A percentile compares a stretch with the other conserved stretches of the same genome.
phyloP scores from a whole-genome alignment of 1,139 yeast genomes.

The Citeromyces hawaiiensis region DNA sequence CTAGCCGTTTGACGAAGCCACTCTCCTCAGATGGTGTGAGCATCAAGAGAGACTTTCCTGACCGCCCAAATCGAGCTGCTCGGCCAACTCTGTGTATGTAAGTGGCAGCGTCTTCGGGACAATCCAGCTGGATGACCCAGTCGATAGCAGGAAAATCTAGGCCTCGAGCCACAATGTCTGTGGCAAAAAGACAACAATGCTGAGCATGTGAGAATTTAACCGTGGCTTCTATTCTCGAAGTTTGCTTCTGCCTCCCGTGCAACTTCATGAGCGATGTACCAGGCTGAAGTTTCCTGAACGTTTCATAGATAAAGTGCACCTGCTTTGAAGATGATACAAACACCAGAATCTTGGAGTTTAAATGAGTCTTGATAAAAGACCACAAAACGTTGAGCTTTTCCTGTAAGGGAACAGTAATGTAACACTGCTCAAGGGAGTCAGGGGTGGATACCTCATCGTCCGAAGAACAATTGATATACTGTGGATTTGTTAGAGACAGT shows the following conservation, averaged over 20 bases:
- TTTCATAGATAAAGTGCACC: conserved; percentile 86
- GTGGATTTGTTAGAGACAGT: conserved; percentile 70
- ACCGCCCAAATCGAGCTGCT: conserved; percentile 86
- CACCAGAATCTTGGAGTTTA: conserved; percentile 74
- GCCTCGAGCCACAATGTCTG: conserved; percentile 96
- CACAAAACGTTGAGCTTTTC: conserved; percentile 80
- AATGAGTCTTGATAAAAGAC: conserved; percentile 83
- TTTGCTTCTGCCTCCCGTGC: conserved; percentile 93
- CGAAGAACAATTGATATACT: conserved; percentile 48
- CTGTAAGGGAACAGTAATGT: conserved; percentile 53
- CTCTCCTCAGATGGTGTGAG: conserved; percentile 75
- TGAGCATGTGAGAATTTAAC: conserved; percentile 77
- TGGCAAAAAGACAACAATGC: conserved; percentile 82
- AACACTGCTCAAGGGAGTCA: conserved; percentile 71
- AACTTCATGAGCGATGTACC: conserved; percentile 87
- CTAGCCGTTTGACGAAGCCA: conserved; percentile 56
- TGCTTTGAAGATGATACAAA: conserved; percentile 90
- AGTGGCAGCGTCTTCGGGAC: conserved; percentile 93
- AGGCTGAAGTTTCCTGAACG: conserved; percentile 86
- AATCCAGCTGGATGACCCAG: conserved; percentile 94
- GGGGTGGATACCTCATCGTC: conserved; percentile 48
- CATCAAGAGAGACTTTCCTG: conserved; percentile 77
- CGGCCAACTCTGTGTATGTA: conserved; percentile 96
- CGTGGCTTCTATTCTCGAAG: conserved; percentile 83
- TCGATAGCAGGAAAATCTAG: conserved; percentile 94